Evolutionary conservation across 768 basidiomycete species (phyloP), one percentile per base, ranked within the genome.

Genomic region (Phallus indusiatus): DNA sequence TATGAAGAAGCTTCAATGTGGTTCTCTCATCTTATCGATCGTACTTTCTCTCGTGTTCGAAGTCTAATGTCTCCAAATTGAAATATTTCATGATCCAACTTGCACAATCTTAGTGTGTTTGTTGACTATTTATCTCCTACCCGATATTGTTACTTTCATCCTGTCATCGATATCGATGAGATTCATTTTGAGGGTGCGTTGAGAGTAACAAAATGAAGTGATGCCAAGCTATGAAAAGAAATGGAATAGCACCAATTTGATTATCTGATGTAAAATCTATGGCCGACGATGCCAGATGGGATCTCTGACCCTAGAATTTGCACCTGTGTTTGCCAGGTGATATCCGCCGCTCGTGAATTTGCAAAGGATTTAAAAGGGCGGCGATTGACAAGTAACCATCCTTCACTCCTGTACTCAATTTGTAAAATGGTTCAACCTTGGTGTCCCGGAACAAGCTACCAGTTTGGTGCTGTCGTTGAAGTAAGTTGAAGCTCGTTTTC

Each of bases 381-480:
- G 42, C 42, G 9, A 14, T 42, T 12, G 12, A n/a, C 28, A 28
- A 28, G 2, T 42, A 10, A 42, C 4, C 9, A 4, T 10, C 12
- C 42, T 4, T 42, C 42, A 42, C 4, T 14, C 42, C 42, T 42
- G 5, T 42, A 42, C 14, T 42, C 12, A 42, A 14, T 5, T 11
- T 42, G 2, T 10, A 2, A 42, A 46, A 83, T 81, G 81, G 67
- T 71, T 58, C 67, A 66, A 55, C 65, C 61, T 49, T 88, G 86
- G 86, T 70, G 83, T 72, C 84, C 85, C 37, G 84, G 84, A 49
- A 81, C 76, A 18, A 67, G 78, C 60, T 88, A 88, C 74, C 70
- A 74, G 64, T 63, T 66, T 47, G 81, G 75, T 61, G 75, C 78
- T 55, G 72, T 81, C 33, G 86, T 88, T 61, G 69, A 70, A 81